Conservation (phyloP, 2,329 filamentous ascomycete species). For the Diaporthe vaccinii region DNA sequence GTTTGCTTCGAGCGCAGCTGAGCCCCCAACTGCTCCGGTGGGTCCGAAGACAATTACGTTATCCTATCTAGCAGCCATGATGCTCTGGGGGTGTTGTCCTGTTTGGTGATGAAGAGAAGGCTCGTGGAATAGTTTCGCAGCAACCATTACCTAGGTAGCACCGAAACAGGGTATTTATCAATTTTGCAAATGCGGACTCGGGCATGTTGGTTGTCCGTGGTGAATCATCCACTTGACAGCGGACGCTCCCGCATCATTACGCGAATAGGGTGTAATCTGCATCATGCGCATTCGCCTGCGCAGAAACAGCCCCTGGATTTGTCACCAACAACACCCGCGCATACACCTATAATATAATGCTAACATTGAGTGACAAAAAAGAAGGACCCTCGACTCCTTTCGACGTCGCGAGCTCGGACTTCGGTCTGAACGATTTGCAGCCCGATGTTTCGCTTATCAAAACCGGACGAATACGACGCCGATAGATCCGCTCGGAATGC, state of each 20-base stretch:
- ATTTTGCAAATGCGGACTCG: background rate
- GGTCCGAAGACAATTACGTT: constrained; percentile 62
- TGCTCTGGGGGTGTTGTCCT: background rate
- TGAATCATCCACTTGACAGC: background rate
- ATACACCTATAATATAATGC: too few species aligned
- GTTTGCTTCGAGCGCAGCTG: constrained; percentile 55
- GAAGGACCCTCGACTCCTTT: background rate
- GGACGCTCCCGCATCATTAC: background rate
- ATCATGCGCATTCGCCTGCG: background rate
- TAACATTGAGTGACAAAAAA: background rate
- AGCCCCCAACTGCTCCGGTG: constrained; percentile 60
- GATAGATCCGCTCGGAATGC: background rate
- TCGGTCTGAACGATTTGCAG: background rate
- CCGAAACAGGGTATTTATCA: background rate
- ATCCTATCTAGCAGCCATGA: constrained; percentile 43
- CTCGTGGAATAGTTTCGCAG: background rate
- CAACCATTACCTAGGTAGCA: background rate
- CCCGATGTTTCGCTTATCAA: background rate
- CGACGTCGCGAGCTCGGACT: background rate
- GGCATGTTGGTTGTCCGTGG: background rate
- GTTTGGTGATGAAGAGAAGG: background rate
- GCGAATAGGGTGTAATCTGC: background rate
- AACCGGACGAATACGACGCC: background rate
- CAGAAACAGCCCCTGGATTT: background rate
- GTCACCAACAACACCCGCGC: too few species aligned